phyloP scores from a whole-genome alignment of 768 basidiomycete genomes.

The Gymnopilus junonius region DNA sequence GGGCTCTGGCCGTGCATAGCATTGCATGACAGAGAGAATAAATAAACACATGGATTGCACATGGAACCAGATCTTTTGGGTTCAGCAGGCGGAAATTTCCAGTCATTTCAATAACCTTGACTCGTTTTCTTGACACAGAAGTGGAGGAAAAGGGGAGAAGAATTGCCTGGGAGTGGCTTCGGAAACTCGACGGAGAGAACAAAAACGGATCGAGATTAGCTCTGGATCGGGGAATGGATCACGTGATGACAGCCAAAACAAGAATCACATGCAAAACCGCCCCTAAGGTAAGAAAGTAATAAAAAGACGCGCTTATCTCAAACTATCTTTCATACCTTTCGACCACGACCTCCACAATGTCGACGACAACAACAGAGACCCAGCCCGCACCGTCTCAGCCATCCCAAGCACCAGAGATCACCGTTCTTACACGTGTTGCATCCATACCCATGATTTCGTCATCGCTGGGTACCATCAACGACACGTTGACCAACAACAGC shows the following conservation, averaged over 20 bases:
- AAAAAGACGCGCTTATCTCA: slow-evolving; percentile 14
- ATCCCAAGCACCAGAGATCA: slow-evolving; percentile 55
- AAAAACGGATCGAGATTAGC: slow-evolving; percentile 3
- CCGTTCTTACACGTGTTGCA: slow-evolving; percentile 63
- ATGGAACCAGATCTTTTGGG: neutral
- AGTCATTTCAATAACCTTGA: neutral
- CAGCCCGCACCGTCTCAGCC: slow-evolving; percentile 19
- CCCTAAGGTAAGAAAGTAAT: neutral
- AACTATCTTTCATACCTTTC: slow-evolving; percentile 1
- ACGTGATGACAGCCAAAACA: neutral
- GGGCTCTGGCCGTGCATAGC: neutral
- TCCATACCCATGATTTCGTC: slow-evolving; percentile 76
- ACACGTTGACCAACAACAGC: slow-evolving; percentile 58
- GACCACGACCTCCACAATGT: slow-evolving; percentile 17
- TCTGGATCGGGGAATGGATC: neutral
- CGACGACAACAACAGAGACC: slow-evolving; percentile 32
- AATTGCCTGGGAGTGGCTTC: neutral
- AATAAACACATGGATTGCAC: neutral
- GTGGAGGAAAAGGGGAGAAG: neutral
- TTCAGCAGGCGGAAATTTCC: neutral
- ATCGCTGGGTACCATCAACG: slow-evolving; percentile 61
- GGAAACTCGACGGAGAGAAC: too few species aligned
- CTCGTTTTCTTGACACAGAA: neutral
- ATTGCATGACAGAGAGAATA: neutral
- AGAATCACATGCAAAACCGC: slow-evolving; percentile 20